Evolutionary conservation across 1,139 yeast species (phyloP).

Genomic region (Suhomyces panamericanus): DNA sequence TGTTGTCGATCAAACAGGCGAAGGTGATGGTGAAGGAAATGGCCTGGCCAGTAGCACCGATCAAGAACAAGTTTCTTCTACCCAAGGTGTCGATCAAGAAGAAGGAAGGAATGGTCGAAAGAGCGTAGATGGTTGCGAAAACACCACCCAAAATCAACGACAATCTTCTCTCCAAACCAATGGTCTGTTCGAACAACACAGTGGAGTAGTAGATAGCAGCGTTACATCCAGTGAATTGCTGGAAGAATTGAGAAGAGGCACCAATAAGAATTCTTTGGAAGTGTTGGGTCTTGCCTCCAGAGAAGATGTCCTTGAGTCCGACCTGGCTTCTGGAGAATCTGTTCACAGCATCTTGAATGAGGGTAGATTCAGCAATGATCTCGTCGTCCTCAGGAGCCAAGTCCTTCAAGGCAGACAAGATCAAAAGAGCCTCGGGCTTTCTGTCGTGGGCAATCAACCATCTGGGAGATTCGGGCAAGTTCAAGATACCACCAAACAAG

Average conservation of each 20-base stretch:
- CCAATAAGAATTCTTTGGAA: constrained; percentile 60
- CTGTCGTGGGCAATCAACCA: constrained; percentile 62
- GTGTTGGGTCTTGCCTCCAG: constrained; percentile 60
- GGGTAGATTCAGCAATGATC: constrained; percentile 44
- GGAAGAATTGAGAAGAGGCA: constrained; percentile 63
- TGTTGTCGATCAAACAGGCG: constrained; percentile 41
- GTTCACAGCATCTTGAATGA: constrained; percentile 44
- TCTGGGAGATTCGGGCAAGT: constrained; percentile 72
- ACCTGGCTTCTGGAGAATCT: constrained; percentile 40
- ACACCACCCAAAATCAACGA: constrained; percentile 65
- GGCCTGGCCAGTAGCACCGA: constrained; percentile 52
- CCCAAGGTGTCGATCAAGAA: constrained; percentile 64
- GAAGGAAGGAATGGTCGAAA: constrained; percentile 63
- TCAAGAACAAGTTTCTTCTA: constrained; percentile 60
- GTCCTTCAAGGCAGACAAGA: constrained; percentile 43
- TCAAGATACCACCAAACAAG: constrained; percentile 37
- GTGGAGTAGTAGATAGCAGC: constrained; percentile 71
- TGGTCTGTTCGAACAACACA: constrained; percentile 57
- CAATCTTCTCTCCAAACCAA: constrained; percentile 50
- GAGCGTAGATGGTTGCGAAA: constrained; percentile 59
- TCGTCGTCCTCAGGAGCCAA: constrained; percentile 43
- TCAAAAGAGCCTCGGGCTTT: constrained; percentile 47
- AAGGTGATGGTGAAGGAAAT: constrained; percentile 41
- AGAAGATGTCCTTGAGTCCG: constrained; percentile 51
- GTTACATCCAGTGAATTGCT: constrained; percentile 64